A percentile compares a stretch with the other conserved stretches of the same genome.
Evolutionary conservation across 352 stramenopile species (phyloP).

Genomic region (Globisporangium perplexum): DNA sequence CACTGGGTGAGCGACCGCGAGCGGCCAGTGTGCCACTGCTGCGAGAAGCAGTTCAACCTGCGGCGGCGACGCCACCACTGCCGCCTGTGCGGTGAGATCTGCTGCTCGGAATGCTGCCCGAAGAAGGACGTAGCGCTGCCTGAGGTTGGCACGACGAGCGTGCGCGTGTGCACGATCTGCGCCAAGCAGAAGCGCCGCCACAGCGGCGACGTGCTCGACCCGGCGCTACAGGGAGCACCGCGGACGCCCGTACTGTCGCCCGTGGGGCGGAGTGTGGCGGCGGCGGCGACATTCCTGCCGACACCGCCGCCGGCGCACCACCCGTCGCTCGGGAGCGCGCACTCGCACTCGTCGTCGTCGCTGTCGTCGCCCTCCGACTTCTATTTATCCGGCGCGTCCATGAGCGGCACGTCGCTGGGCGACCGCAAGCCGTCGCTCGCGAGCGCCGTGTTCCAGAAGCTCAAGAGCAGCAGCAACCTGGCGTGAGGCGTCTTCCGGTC

Average conservation of each 20-base stretch:
- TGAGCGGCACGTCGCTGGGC: conserved; percentile 10
- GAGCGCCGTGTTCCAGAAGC: conserved; percentile 49
- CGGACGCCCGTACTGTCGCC: conserved; percentile 18
- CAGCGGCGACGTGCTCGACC: conserved; percentile 24
- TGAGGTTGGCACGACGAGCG: conserved; percentile 48
- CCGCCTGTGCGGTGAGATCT: conserved; percentile 71
- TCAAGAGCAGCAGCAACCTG: conserved; percentile 30
- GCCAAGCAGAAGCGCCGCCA: conserved; percentile 49
- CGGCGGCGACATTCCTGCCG: neutral
- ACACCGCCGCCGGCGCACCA: conserved; percentile 11
- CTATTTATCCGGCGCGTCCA: conserved; percentile 31
- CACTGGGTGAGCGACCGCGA: conserved; percentile 69
- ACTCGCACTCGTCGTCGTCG: conserved; percentile 8
- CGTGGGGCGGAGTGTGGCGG: neutral
- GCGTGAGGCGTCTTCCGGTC: neutral
- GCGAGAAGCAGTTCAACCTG: conserved; percentile 60
- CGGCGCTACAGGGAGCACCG: conserved; percentile 12
- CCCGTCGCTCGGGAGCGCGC: conserved; percentile 7
- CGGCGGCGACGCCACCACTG: conserved; percentile 73
- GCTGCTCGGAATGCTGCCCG: conserved; percentile 70
- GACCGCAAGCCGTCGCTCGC: conserved; percentile 49
- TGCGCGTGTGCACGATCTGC: conserved; percentile 63
- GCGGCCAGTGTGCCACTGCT: conserved; percentile 50
- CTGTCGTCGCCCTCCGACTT: conserved; percentile 25
- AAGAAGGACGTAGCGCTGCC: conserved; percentile 76